Evolutionary conservation across 768 basidiomycete species (phyloP), one percentile per base, ranked within the genome.

Genomic region (Trametes maxima): DNA sequence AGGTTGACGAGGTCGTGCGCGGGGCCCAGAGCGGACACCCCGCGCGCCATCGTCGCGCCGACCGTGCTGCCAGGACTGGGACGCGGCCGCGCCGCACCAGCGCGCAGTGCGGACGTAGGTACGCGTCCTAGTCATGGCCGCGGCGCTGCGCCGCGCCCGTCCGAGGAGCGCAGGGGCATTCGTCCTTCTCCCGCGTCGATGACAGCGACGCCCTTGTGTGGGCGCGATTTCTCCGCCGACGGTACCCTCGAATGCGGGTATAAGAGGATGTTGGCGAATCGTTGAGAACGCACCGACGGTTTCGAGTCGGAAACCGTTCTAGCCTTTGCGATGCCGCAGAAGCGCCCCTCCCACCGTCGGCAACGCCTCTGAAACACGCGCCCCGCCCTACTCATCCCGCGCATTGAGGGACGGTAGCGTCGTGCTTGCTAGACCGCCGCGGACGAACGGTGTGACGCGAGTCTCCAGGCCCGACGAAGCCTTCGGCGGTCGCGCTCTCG

Each of bases 171-270:
- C 22, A 28, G 22, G 33, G 17, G n/a, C 16, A 25, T 11, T 21
- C 48, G 48, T 42, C 28, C 52, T 58, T 58, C 57, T 58, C 57
- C 62, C 62, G 57, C 62, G 62, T 47, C 46, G 42, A 22, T 43
- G 44, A 43, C 52, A 54, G 59, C 51, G 51, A 53, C 52, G 50
- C 6, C 19, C 51, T 40, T 43, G 46, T 36, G 52, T 24, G 44
- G 56, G 56, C 39, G 48, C 25, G 39, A 37, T 43, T 40, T 50
- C 51, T 59, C 52, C 57, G 56, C 57, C 56, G 62, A 51, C 39
- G 51, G 35, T 40, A 44, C 53, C 57, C 57, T 55, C 43, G n/a
- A 46, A 25, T 55, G 62, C 62, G 62, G 57, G 48, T 46, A 52
- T 62, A 62, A 58, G 54, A 52, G 39, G 60, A 57, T 37, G 40